Evolutionary conservation across 1,139 yeast species (phyloP), one percentile per base, ranked within the genome.

Genomic region (Diutina mesorugosa): DNA sequence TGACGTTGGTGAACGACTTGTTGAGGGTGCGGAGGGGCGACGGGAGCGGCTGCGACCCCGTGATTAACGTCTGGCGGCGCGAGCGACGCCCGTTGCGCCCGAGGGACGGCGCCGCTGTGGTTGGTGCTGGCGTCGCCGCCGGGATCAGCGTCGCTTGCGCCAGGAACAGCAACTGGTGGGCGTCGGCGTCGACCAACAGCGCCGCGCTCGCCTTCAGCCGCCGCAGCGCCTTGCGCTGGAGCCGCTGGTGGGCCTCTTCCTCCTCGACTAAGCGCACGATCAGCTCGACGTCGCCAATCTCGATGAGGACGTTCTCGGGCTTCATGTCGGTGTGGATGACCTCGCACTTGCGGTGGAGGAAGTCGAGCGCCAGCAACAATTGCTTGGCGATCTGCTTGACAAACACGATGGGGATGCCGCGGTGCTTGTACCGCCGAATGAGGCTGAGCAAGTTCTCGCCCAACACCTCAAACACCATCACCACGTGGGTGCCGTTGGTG

Each of bases 1-100:
- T 9, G 28, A 50, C 53, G 16, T 50, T 50, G 21, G 53, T 50
- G 21, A 50, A 50, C 21, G 53, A 50, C 53, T 50, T 50, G 45
- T 50, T 50, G n/a, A 45, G 28, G 12, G 55, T 53, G 8, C 45
- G 51, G 9, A 54, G 28, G 6, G 50, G 55, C 45, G 32, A 30
- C 12, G 50, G 51, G 18, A 54, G 26, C 38, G 51, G 46, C 26
- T 46, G 50, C 29, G 51, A 46, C 5, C 54, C 54, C 16, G 46
- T 51, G 4, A 38, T 38, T 6, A 51, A 29, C 9, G 96, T 84
- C 60, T 83, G 84, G 55, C 95, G 73, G 64, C 96, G 78, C 30
- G 89, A 74, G 58, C 86, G 73, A 59, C 89, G 72, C 4, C 79
- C 80, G 60, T 72, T 72, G 58, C 79, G 65, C 2, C 78, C 78